These are phyloP conservation scores for Saccharomycopsis oosterbeekiorum DNA, from an alignment of 805 yeast genomes.

Conservation along the genomic window DNA sequence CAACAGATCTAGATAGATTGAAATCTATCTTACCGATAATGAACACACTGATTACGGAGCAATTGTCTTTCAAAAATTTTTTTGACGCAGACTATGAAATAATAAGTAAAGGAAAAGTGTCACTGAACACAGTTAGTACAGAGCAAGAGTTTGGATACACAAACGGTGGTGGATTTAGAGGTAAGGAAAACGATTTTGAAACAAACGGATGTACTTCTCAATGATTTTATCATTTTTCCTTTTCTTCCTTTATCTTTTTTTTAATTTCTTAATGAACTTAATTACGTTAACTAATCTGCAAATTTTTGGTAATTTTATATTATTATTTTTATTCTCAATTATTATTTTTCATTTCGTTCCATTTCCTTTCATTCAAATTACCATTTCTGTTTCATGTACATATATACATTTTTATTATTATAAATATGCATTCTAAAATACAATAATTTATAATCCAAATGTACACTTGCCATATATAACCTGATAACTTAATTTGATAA, in stretches of 20 bases:
- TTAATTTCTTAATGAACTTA: no score
- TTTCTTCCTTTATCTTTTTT: background rate
- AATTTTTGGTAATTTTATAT: background rate
- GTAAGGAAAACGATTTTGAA: conserved; percentile 7
- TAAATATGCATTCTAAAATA: background rate
- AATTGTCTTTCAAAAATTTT: conserved; percentile 25
- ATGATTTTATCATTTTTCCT: background rate
- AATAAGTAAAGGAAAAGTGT: conserved; percentile 13
- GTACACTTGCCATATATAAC: no score
- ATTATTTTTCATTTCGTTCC: background rate
- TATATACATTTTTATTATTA: background rate
- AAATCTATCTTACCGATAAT: conserved; percentile 43
- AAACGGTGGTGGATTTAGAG: conserved; percentile 20
- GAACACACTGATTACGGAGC: conserved; percentile 10
- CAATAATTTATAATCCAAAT: background rate
- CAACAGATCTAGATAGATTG: conserved; percentile 47
- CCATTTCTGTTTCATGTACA: background rate
- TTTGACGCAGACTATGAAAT: conserved; percentile 24
- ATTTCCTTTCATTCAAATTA: background rate
- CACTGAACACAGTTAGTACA: conserved; percentile 19
- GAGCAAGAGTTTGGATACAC: conserved; percentile 17
- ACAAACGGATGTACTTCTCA: conserved; percentile 12
- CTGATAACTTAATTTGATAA: no score
- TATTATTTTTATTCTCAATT: background rate
- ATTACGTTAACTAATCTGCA: background rate